These are phyloP conservation scores for Penicillium sp. DNA, from an alignment of 2,329 filamentous ascomycete species.

Conservation along the genomic window DNA sequence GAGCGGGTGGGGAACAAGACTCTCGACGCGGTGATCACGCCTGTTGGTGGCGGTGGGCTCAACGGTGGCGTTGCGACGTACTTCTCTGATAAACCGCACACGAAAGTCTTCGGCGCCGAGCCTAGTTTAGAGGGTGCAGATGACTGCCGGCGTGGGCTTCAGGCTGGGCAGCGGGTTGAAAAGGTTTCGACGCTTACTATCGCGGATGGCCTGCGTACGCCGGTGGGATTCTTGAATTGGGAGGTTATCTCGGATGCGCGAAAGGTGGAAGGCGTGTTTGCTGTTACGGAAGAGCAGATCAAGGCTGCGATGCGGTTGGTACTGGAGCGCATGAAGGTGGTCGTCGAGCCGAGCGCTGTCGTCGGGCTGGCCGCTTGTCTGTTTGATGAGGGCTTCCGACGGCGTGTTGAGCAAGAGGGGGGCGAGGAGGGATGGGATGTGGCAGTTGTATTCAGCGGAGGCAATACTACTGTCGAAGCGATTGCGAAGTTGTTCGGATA, in stretches of 20 bases:
- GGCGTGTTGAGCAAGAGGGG: conserved; percentile 61
- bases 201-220: conserved; percentile 83
- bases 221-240: conserved; percentile 75
- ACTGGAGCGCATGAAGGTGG: conserved; percentile 82
- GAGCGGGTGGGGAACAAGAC: conserved; percentile 46
- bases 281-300: conserved; percentile 80
- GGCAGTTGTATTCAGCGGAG: conserved; percentile 61
- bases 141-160: conserved; percentile 71
- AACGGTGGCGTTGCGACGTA: conserved; percentile 78
- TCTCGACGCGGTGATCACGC: conserved; percentile 73
- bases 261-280: conserved; percentile 69
- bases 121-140: conserved; percentile 79
- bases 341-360: conserved; percentile 83
- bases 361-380: conserved; percentile 80
- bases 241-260: conserved; percentile 65
- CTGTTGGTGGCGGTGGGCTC: conserved; percentile 85
- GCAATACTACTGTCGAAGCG: conserved; percentile 63
- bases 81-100: conserved; percentile 64
- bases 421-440: conserved; percentile 72
- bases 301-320: conserved; percentile 71
- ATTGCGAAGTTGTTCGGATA: conserved; percentile 54
- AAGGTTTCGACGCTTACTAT: conserved; percentile 74
- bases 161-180: conserved; percentile 61
- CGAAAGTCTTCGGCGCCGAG: conserved; percentile 81
- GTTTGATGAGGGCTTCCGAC: conserved; percentile 80